Base-by-base conservation (phyloP, 2,329 filamentous ascomycete species). In the Ascochyta lentis region DNA sequence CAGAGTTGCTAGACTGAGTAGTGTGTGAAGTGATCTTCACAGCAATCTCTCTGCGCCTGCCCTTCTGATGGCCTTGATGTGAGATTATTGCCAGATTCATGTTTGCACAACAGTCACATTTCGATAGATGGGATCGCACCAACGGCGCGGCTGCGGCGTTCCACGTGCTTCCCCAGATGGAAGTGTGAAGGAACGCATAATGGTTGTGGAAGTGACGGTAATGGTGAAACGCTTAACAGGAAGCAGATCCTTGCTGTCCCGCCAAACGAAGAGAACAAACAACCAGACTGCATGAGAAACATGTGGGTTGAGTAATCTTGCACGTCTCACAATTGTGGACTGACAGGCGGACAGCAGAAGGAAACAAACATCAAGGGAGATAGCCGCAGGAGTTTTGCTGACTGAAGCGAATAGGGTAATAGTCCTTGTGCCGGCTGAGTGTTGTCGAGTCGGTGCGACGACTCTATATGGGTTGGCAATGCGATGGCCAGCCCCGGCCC, bases 311-410 rank as follows among this genome's bases (percentile, higher is more conserved):
- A 26, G 26, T 44, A 47, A 56, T 51, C 38, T 47, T 56, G 24
- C 47, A 22, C 37, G 53, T 56, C 43, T 56, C 47, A 56, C n/a
- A 56, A 56, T 51, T 47, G 47, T 56, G 53, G 53, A 42, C 37
- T 47, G 42, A 42, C 45, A 37, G 29, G 33, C 37, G 34, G 37
- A 46, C 35, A 29, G 42, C 15, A 31, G 53, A 29, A 29, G 13
- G 43, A 51, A 47, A 43, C 47, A 51, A 48, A 56, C 24, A n/a
- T 4, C 23, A 22, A 23, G 6, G 38, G 26, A n/a, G 38, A 47
- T 24, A 29, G 5, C n/a, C 29, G 27, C 12, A 23, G 34, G 33
- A 12, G 6, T 34, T n/a, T 12, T 34, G 31, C 12, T 34, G 31
- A 13, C n/a, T n/a, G 31, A 8, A 16, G 6, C 15, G n/a, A 35